A percentile compares a stretch with the other conserved stretches of the same genome.
These are phyloP conservation scores for Sporothrix pseudoabietina DNA, from an alignment of 2,329 filamentous ascomycete species.

Conservation along the genomic window DNA sequence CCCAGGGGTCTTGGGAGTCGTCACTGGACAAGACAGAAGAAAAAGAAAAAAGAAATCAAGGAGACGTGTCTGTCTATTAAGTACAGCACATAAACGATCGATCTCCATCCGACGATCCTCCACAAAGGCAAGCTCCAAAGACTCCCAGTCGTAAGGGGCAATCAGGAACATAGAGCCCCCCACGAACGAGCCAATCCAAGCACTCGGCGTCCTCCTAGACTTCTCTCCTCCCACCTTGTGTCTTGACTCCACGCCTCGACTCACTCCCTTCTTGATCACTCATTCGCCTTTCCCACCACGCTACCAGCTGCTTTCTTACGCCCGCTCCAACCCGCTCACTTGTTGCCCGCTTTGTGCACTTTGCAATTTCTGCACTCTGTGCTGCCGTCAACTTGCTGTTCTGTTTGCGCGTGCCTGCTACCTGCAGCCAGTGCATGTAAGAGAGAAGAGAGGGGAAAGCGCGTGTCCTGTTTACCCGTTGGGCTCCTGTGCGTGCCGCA, in stretches of 20 bases:
- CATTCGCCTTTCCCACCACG: slow-evolving; percentile 10
- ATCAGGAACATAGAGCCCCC: not conserved
- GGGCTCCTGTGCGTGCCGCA: slow-evolving; percentile 15
- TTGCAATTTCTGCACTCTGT: not conserved
- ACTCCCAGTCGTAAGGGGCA: not conserved
- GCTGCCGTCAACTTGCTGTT: not conserved
- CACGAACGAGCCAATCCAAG: slow-evolving; percentile 11
- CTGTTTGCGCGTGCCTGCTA: not conserved
- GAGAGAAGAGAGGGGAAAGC: not conserved
- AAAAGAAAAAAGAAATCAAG: not conserved
- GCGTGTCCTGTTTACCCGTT: slow-evolving; percentile 13
- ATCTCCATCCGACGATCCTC: slow-evolving; percentile 2
- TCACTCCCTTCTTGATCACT: not conserved
- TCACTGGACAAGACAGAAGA: not conserved
- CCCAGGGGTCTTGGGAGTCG: not conserved
- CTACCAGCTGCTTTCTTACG: not conserved
- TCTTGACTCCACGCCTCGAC: slow-evolving; percentile 2
- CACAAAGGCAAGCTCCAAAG: not conserved
- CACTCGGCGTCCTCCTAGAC: not conserved
- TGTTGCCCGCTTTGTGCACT: not conserved
- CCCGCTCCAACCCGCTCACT: not conserved
- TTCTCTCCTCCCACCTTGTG: not conserved
- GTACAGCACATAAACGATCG: slow-evolving; percentile 7
- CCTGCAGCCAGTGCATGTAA: slow-evolving; percentile 15
- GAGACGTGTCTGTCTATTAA: not conserved